These are phyloP conservation scores for Geotrichum citri-aurantii DNA, from an alignment of 1,139 yeast species.

Conservation along the genomic window DNA sequence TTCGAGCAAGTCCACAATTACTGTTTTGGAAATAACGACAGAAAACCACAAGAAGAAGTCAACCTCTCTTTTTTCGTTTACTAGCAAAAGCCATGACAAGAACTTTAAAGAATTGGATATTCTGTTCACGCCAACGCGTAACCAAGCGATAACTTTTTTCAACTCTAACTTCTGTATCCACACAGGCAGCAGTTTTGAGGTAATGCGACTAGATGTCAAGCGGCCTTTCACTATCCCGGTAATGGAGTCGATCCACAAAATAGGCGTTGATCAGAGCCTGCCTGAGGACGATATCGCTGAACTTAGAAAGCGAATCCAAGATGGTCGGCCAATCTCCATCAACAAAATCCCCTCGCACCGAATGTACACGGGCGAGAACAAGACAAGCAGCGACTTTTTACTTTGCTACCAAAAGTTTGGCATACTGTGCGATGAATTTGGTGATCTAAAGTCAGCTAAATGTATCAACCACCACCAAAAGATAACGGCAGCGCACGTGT, in stretches of 20 bases:
- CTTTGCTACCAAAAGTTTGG: slow-evolving; percentile 19
- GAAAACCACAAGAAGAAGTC: slow-evolving; percentile 7
- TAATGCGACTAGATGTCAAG: slow-evolving; percentile 10
- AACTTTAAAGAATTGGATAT: slow-evolving; percentile 10
- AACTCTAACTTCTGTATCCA: slow-evolving; percentile 16
- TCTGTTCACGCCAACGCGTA: slow-evolving; percentile 17
- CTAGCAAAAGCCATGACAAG: slow-evolving; percentile 4
- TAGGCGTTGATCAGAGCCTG: slow-evolving; percentile 1
- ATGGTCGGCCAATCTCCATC: slow-evolving; percentile 11
- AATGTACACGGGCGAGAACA: background rate
- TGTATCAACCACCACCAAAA: slow-evolving; percentile 14
- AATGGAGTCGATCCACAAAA: background rate
- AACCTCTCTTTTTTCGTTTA: slow-evolving; percentile 6
- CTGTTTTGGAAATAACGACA: slow-evolving; percentile 10
- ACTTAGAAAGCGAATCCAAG: background rate
- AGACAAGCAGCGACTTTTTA: slow-evolving; percentile 7
- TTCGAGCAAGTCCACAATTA: slow-evolving; percentile 12
- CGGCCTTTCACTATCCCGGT: slow-evolving; percentile 10
- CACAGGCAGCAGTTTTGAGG: slow-evolving; percentile 15
- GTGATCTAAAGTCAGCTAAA: slow-evolving; percentile 13
- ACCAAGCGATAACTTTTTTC: slow-evolving; percentile 15
- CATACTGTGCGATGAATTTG: slow-evolving; percentile 13
- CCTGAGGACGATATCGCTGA: slow-evolving; percentile 1
- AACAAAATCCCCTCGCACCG: slow-evolving; percentile 8
- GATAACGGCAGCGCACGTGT: slow-evolving; percentile 13